Base-by-base conservation (phyloP, 306 rosid genomes). In the Castanospermum australe region DNA sequence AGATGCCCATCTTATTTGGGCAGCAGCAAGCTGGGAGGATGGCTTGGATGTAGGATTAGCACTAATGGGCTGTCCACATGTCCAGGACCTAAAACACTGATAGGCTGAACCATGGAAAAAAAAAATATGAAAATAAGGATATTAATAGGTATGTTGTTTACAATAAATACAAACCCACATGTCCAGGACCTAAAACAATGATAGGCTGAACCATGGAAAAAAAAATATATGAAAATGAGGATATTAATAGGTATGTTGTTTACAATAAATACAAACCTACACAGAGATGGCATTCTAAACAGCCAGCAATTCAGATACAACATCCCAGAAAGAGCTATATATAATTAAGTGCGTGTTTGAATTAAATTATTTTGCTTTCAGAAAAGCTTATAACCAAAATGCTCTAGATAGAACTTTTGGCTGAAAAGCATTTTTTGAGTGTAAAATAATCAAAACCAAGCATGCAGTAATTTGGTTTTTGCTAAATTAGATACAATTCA, bases 1-100 rank as follows among this genome's bases (percentile, higher is more conserved):
- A 38, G 96, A 92, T 73, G 88, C 88, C 94, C 93, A 93, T 78
- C 99, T 86, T 81, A 72, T 86, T 88, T 82, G 98, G 39, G 73
- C 30, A 57, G 66, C 60, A 81, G 73, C 55, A 65, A 66, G 63
- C 28, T 71, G 89, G 15, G 79, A 55, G 47, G 68, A 61, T 14
- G 72, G 30, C 63, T 30, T 71, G 84, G 73, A 78, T 13, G 61
- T 38, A 35, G 85, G 76, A 74, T 59, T 83, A n/a, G 74, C 38
- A 38, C 67, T 81, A 18, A 57, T 41, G 24, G 51, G 51, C 42
- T 20, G 68, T 59, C 84, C 79, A 83, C 51, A 66, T 41, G 77
- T 77, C 54, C 73, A 64, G 51, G 94, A 79, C 81, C 85, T 67
- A 64, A 80, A 86, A 44, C 65, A 82, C 33, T 78, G 88, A 83